Evolutionary conservation across 345 rosid species (phyloP), one percentile per base, ranked within the genome.

Genomic region (Arabidopsis suecica): DNA sequence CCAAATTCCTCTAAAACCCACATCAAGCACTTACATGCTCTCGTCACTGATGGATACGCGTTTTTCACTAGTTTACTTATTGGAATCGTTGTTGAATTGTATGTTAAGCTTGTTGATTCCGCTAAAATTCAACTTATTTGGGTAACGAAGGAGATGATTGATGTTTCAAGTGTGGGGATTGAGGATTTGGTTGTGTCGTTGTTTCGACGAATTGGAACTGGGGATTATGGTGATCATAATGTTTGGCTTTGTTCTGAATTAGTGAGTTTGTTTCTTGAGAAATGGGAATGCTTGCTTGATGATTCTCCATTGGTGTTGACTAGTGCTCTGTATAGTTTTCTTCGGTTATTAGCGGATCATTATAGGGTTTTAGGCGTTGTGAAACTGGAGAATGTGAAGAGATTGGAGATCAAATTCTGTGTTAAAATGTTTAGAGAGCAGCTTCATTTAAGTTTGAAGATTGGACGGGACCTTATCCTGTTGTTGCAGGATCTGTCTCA

Each of bases 401-500:
- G 25, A 5, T 25, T 89, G 57, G 98, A 89, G 83, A 83, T 85
- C n/a, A 81, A 66, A 14, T 87, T 88, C 80, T 91, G 96, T 78
- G 73, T 86, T 10, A 91, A 80, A 81, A 84, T 94, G 93, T 82
- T 94, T 80, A 91, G 85, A 65, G 89, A 83, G 81, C 86, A 89
- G 56, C 65, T 88, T 64, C 68, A 61, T 66, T 79, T 88, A 73
- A 78, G 90, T 78, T 78, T 87, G 77, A 85, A 85, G 82, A 80
- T 88, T 9, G 98, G 97, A 48, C 84, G 97, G 79, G 97, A 90
- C 69, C 85, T 90, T 56, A 38, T 87, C 44, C 68, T 96, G 71
- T 65, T 94, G 61, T 78, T 91, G 22, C 98, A 91, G 53, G 97
- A 91, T 55, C 62, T 93, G 71, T 77, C 84, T 85, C 93, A 94